phyloP scores from a whole-genome alignment of 208 protist species.

The Endotrypanum monterogeii region DNA sequence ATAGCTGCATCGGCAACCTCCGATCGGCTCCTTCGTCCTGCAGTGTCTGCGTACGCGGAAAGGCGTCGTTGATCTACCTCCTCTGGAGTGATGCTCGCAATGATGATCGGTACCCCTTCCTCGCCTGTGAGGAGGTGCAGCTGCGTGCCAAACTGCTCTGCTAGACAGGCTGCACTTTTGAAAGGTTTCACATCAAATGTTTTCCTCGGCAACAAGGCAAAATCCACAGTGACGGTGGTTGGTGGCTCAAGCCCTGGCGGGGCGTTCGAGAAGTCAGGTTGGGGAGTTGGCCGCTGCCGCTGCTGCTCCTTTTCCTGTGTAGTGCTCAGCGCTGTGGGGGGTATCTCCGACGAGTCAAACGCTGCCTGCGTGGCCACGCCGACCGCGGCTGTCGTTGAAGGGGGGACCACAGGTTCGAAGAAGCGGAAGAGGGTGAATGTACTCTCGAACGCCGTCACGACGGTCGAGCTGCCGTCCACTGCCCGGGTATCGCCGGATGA shows the following conservation, averaged over 20 bases:
- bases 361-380: not conserved
- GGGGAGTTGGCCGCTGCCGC: slow-evolving; percentile 11
- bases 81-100: slow-evolving; percentile 28
- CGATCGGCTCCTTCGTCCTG: not conserved
- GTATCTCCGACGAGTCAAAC: not conserved
- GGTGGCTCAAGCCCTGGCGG: not conserved
- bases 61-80: slow-evolving; percentile 8
- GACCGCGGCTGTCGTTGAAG: not conserved
- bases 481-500: slow-evolving; percentile 8
- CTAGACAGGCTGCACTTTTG: slow-evolving; percentile 44
- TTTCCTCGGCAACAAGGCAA: slow-evolving; percentile 48
- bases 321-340: slow-evolving; percentile 3
- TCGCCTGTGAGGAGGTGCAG: slow-evolving; percentile 44
- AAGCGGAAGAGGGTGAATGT: slow-evolving; percentile 32
- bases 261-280: not conserved
- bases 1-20: not conserved
- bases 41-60: not conserved
- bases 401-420: slow-evolving; percentile 7
- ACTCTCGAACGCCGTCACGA: slow-evolving; percentile 28
- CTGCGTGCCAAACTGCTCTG: slow-evolving; percentile 54
- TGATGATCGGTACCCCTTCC: slow-evolving; percentile 37
- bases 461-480: slow-evolving; percentile 15
- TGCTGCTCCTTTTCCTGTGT: slow-evolving; percentile 7
- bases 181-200: slow-evolving; percentile 64
- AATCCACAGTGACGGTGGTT: slow-evolving; percentile 7